Conservation (phyloP, 306 rosid genomes). For the peach (Prunus persica) region Prunus_persica_NCBIv2 NC_034014.1:24570501-24571000, state of each 20-base stretch:
- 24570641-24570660: slow-evolving; percentile 28
- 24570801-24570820: neutral
- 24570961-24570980: neutral
- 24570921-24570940: neutral
- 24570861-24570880: neutral
- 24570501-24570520: slow-evolving; percentile 12
- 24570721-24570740: neutral
- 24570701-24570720: slow-evolving; percentile 29
- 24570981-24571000: too few relatives aligned
- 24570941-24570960: neutral
- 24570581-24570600: slow-evolving; percentile 61
- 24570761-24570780: neutral
- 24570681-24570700: slow-evolving; percentile 27
- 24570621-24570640: slow-evolving; percentile 34
- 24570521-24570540: neutral
- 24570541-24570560: slow-evolving; percentile 24
- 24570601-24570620: slow-evolving; percentile 33
- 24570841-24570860: neutral
- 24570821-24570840: neutral
- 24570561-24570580: slow-evolving; percentile 54
- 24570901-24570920: neutral
- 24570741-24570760: neutral
- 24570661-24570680: slow-evolving; percentile 23
- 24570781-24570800: neutral
- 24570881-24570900: neutral